Evolutionary conservation across 2,329 filamentous ascomycete genomes (phyloP).

Genomic region (Fusarium fracticaudum): DNA sequence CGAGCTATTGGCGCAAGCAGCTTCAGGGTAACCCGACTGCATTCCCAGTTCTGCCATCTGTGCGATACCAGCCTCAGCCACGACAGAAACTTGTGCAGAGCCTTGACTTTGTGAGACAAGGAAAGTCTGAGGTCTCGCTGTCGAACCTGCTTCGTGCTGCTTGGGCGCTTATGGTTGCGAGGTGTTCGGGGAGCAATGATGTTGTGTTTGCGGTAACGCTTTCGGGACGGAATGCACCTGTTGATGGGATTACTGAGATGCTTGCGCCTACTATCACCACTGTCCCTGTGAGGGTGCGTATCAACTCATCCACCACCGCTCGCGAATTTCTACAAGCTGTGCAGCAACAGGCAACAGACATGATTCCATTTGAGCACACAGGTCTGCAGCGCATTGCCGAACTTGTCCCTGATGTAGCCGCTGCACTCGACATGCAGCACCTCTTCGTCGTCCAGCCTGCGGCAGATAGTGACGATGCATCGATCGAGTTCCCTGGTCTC

Average conservation of each 20-base stretch:
- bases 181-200: not conserved
- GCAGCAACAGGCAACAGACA: not conserved
- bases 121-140: not conserved
- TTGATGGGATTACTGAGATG: not conserved
- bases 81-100: not conserved
- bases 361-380: not conserved
- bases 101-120: not conserved
- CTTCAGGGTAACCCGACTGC: not conserved
- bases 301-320: not conserved
- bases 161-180: not conserved
- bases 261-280: not conserved
- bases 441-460: not conserved
- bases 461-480: not conserved
- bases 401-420: not conserved
- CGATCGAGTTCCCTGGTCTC: not conserved
- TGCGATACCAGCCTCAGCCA: not conserved
- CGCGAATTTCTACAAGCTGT: fast-evolving
- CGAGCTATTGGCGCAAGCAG: not conserved
- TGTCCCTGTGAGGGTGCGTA: not conserved
- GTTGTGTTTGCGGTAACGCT: not conserved
- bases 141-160: not conserved
- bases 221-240: not conserved
- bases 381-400: not conserved
- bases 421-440: not conserved
- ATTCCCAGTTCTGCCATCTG: not conserved